Conservation (phyloP, 2,329 filamentous ascomycete species). For the Nothophaeocryptopus gaeumannii region DNA sequence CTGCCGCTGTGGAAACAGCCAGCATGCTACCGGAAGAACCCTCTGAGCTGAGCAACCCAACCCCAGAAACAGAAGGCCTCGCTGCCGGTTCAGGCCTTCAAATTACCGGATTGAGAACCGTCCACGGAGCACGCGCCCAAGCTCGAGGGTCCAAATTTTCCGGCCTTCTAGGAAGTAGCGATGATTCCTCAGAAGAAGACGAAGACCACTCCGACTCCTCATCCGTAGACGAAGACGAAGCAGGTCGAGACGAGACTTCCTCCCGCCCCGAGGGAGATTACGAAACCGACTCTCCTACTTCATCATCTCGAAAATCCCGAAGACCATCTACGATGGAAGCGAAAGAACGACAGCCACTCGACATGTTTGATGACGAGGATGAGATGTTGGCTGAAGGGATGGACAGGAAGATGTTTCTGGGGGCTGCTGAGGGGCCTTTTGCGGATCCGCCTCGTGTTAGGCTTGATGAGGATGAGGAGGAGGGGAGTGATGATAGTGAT, state of each 20-base stretch:
- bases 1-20: slow-evolving; percentile 30
- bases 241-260: slow-evolving; percentile 37
- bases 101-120: slow-evolving; percentile 26
- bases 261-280: slow-evolving; percentile 45
- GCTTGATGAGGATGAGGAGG: slow-evolving; percentile 19
- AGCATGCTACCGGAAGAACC: slow-evolving; percentile 32
- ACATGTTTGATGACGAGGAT: slow-evolving; percentile 29
- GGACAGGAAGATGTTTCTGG: slow-evolving; percentile 15
- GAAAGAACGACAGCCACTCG: slow-evolving; percentile 31
- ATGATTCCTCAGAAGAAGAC: slow-evolving; percentile 30
- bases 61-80: slow-evolving; percentile 7
- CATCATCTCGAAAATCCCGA: slow-evolving; percentile 3
- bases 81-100: slow-evolving; percentile 20
- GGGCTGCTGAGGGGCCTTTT: slow-evolving; percentile 21
- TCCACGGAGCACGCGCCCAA: slow-evolving; percentile 14
- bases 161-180: slow-evolving; percentile 31
- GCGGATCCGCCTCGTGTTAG: slow-evolving; percentile 15
- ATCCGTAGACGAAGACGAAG: slow-evolving; percentile 21
- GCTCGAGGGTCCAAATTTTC: slow-evolving; percentile 20
- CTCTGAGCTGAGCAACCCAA: slow-evolving; percentile 12
- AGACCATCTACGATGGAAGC: slow-evolving; percentile 37
- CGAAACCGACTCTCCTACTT: slow-evolving; percentile 26
- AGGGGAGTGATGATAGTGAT: slow-evolving; percentile 23
- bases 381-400: slow-evolving; percentile 15
- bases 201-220: slow-evolving; percentile 50